A percentile compares a stretch with the other conserved stretches of the same genome.
phyloP scores from a whole-genome alignment of 768 basidiomycete species.

The Pisolithus orientalis region DNA sequence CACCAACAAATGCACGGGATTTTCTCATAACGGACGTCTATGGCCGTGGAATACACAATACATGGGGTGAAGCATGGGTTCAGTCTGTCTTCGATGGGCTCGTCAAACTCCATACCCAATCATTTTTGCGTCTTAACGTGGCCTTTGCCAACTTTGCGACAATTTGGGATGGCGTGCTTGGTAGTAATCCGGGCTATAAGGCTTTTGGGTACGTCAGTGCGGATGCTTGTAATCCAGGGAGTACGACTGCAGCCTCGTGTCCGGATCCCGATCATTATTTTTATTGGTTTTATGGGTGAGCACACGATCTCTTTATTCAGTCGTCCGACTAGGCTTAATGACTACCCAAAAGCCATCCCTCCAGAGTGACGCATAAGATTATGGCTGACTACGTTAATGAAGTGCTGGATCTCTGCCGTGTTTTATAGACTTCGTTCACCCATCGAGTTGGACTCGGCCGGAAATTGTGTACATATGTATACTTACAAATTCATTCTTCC shows the following conservation, averaged over 20 bases:
- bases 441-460: no score
- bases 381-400: conserved; percentile 48
- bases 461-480: no score
- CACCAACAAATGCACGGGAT: conserved; percentile 44
- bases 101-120: conserved; percentile 24
- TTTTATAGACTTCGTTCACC: neutral
- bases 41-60: conserved; percentile 36
- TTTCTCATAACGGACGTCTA: conserved; percentile 48
- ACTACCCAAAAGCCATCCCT: conserved; percentile 36
- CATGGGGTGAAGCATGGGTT: conserved; percentile 41
- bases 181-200: conserved; percentile 34
- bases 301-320: neutral
- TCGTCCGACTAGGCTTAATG: neutral
- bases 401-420: conserved; percentile 31
- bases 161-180: conserved; percentile 46
- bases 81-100: conserved; percentile 41
- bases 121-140: conserved; percentile 28
- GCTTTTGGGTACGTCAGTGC: conserved; percentile 45
- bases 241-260: conserved; percentile 30
- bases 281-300: conserved; percentile 48
- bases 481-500: no score
- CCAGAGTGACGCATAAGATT: conserved; percentile 41
- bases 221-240: conserved; percentile 29
- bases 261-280: conserved; percentile 43
- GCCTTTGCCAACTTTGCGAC: conserved; percentile 43